Conservation (phyloP, 169 alveolate species). For the Sarcocystis neurona region DNA sequence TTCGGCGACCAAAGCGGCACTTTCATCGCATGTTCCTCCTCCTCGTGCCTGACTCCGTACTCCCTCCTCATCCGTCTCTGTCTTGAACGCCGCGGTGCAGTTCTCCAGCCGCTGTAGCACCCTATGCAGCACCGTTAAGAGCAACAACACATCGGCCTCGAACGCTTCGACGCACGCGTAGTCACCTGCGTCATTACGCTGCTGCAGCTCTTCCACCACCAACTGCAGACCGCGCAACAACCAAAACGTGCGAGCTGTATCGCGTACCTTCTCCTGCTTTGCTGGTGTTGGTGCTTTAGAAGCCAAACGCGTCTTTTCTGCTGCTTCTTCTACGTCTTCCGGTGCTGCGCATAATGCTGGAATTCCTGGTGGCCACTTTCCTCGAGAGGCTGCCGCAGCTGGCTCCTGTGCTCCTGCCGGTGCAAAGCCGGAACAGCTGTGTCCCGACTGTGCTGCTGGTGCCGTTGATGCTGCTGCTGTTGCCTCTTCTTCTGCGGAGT, state of each 20-base stretch:
- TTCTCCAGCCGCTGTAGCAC: background rate
- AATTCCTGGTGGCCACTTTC: background rate
- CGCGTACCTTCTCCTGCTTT: background rate
- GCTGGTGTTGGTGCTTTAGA: no score
- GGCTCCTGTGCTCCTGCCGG: background rate
- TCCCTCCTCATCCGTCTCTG: no score
- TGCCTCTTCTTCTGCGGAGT: background rate
- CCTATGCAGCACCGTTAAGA: background rate
- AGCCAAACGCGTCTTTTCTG: background rate
- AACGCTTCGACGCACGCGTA: background rate
- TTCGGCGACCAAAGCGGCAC: no score
- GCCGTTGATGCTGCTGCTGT: no score
- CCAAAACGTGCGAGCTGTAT: background rate
- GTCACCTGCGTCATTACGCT: slow-evolving; percentile 1
- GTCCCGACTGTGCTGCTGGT: no score
- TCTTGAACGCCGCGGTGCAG: no score
- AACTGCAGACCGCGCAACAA: background rate
- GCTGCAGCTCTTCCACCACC: background rate
- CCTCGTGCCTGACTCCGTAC: no score
- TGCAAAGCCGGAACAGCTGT: background rate
- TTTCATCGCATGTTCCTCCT: no score
- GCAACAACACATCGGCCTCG: background rate
- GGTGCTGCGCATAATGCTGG: background rate
- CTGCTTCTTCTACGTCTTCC: no score
- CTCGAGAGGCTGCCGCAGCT: background rate